These are phyloP conservation scores for Nicotiana noctiflora DNA, from an alignment of 257 asterid genomes.

Conservation along the genomic window DNA sequence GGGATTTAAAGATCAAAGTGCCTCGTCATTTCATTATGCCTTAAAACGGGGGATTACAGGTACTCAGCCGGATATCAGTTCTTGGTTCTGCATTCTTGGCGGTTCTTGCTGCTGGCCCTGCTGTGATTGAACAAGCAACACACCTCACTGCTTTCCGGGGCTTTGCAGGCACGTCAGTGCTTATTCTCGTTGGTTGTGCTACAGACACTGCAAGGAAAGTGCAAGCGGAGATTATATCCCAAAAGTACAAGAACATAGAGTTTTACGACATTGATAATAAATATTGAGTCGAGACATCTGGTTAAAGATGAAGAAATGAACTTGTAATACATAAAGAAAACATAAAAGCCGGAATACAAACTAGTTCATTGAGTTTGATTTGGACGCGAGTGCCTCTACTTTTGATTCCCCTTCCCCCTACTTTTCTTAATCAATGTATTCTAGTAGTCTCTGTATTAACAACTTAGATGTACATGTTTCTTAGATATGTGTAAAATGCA, in stretches of 20 bases:
- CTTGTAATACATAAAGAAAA: not conserved
- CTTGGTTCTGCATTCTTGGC: constrained; percentile 86
- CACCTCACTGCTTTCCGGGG: constrained; percentile 95
- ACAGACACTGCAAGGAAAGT: constrained; percentile 96
- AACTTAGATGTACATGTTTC: constrained; percentile 6
- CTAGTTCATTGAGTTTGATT: not conserved
- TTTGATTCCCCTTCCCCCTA: not conserved
- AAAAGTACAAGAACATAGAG: constrained; percentile 83
- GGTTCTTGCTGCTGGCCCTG: constrained; percentile 89
- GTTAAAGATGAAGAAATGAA: not conserved
- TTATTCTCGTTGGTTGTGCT: constrained; percentile 95
- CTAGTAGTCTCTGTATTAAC: not conserved
- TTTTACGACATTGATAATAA: constrained; percentile 60
- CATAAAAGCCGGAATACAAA: not conserved
- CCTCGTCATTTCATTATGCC: not conserved
- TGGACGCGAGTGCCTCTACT: not conserved
- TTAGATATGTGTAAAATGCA: not conserved
- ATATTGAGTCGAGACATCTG: not conserved
- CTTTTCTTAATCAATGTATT: not conserved
- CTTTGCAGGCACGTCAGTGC: constrained; percentile 92
- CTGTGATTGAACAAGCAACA: constrained; percentile 83
- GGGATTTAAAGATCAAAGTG: not conserved
- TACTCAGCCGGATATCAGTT: constrained; percentile 89
- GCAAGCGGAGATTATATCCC: constrained; percentile 89
- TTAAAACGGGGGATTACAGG: constrained; percentile 31